These are phyloP conservation scores for Citrus glauca DNA, from an alignment of 345 rosid genomes.

Conservation along the genomic window DNA sequence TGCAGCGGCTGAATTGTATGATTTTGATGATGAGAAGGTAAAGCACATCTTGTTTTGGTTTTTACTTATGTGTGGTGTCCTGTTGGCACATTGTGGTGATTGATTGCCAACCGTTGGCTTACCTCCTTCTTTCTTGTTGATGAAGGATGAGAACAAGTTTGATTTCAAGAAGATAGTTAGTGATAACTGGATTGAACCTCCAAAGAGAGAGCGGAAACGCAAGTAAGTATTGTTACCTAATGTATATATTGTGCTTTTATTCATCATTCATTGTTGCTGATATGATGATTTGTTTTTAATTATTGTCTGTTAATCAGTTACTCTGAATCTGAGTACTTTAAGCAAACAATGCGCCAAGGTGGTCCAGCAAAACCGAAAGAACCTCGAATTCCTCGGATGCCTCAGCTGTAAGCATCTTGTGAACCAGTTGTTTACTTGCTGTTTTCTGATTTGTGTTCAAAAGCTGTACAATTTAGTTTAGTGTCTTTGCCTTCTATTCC, in stretches of 20 bases:
- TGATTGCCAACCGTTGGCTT: not conserved
- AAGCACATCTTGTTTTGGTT: not conserved
- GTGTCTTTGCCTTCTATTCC: constrained; percentile 14
- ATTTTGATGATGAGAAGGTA: constrained; percentile 92
- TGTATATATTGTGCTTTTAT: not conserved
- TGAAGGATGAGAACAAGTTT: constrained; percentile 84
- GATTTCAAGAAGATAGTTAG: constrained; percentile 94
- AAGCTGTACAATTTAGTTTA: constrained; percentile 5
- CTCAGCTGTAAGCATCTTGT: constrained; percentile 66
- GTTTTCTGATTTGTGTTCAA: not conserved
- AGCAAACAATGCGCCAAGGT: constrained; percentile 96
- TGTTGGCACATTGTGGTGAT: not conserved
- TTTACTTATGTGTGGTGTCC: not conserved
- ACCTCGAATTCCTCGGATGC: constrained; percentile 99
- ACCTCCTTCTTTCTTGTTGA: constrained; percentile 19
- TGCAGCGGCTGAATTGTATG: constrained; percentile 90
- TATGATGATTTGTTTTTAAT: not conserved
- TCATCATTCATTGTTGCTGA: not conserved
- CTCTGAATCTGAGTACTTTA: constrained; percentile 95
- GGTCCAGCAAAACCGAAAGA: constrained; percentile 91
- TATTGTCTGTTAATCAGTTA: constrained; percentile 43
- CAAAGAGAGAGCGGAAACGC: constrained; percentile 98
- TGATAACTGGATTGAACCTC: constrained; percentile 97
- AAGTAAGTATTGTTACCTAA: constrained; percentile 47
- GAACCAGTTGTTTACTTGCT: not conserved